Evolutionary conservation across 495 filamentous ascomycete genomes (phyloP).

Genomic region (Penicillium manginii): DNA sequence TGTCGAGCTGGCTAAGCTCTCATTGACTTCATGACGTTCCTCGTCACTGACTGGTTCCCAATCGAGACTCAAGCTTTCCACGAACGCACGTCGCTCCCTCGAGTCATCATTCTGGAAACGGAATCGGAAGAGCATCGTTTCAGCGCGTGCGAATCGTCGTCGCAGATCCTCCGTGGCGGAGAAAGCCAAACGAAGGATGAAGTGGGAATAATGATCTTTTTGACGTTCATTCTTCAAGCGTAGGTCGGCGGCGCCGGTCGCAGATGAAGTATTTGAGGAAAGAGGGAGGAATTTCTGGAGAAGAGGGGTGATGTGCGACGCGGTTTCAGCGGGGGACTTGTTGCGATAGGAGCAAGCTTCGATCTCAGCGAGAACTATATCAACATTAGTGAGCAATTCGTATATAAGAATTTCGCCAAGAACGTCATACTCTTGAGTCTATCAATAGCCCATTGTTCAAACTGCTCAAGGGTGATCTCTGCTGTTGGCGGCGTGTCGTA

Average conservation of each 20-base stretch:
- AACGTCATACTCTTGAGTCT: conserved; percentile 69
- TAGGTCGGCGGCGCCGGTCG: conserved; percentile 47
- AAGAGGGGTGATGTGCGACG: conserved; percentile 74
- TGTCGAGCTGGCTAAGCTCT: conserved; percentile 57
- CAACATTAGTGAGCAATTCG: conserved; percentile 10
- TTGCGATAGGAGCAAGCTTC: conserved; percentile 97
- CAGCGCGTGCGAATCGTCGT: conserved; percentile 82
- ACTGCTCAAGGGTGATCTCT: conserved; percentile 95
- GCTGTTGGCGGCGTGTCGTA: conserved; percentile 86
- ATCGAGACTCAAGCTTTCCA: conserved; percentile 75
- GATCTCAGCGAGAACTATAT: conserved; percentile 85
- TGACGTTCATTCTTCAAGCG: conserved; percentile 73
- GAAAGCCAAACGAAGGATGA: conserved; percentile 94
- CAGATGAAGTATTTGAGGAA: conserved; percentile 70
- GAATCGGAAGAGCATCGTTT: conserved; percentile 84
- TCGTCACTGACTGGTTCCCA: conserved; percentile 81
- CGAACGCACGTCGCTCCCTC: conserved; percentile 72
- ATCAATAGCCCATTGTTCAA: conserved; percentile 99
- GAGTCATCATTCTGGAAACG: conserved; percentile 73
- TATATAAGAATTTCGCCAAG: background rate
- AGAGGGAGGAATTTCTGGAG: conserved; percentile 88
- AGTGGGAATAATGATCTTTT: conserved; percentile 98
- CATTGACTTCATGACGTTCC: conserved; percentile 63
- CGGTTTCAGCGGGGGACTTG: conserved; percentile 76
- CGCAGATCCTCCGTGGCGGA: conserved; percentile 88